phyloP scores from a whole-genome alignment of 768 basidiomycete genomes.

The Coprinellus micaceus region DNA sequence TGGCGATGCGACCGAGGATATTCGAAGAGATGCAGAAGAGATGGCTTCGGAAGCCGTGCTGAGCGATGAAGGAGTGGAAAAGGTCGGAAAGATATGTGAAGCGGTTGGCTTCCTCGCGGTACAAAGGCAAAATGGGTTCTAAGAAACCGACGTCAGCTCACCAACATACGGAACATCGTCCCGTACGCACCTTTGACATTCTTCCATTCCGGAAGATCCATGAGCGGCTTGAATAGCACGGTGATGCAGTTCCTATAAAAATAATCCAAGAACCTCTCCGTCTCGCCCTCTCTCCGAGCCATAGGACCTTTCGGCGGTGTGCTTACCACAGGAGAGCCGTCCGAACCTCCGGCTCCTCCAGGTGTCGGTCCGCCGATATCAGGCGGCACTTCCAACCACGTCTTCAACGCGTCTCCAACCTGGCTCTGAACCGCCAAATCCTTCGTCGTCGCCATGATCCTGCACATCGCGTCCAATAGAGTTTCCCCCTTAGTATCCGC shows the following conservation, averaged over 20 bases:
- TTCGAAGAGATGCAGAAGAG: slow-evolving; percentile 83
- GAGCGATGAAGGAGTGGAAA: slow-evolving; percentile 80
- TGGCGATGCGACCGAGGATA: slow-evolving; percentile 69
- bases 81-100: slow-evolving; percentile 89
- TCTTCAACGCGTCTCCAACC: slow-evolving; percentile 81
- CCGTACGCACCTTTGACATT: slow-evolving; percentile 30
- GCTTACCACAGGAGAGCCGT: slow-evolving; percentile 29
- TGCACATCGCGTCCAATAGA: slow-evolving; percentile 69
- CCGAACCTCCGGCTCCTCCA: slow-evolving; percentile 8
- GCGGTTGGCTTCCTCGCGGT: slow-evolving; percentile 77
- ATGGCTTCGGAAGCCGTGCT: slow-evolving; percentile 90
- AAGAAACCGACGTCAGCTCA: slow-evolving; percentile 6
- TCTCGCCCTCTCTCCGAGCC: slow-evolving; percentile 76
- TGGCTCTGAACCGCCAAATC: slow-evolving; percentile 89
- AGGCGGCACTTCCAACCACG: slow-evolving; percentile 75
- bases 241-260: slow-evolving; percentile 84
- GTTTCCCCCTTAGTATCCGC: slow-evolving; percentile 63
- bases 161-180: neutral
- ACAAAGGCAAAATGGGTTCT: slow-evolving; percentile 55
- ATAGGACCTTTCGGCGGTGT: slow-evolving; percentile 27
- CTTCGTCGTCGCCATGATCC: slow-evolving; percentile 70
- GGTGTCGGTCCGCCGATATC: slow-evolving; percentile 17
- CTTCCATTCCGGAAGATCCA: slow-evolving; percentile 65
- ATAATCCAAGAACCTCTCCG: slow-evolving; percentile 88
- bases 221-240: slow-evolving; percentile 78